These are phyloP conservation scores for Saccharomycopsis crataegensis DNA, from an alignment of 1,139 yeast species.

Conservation along the genomic window DNA sequence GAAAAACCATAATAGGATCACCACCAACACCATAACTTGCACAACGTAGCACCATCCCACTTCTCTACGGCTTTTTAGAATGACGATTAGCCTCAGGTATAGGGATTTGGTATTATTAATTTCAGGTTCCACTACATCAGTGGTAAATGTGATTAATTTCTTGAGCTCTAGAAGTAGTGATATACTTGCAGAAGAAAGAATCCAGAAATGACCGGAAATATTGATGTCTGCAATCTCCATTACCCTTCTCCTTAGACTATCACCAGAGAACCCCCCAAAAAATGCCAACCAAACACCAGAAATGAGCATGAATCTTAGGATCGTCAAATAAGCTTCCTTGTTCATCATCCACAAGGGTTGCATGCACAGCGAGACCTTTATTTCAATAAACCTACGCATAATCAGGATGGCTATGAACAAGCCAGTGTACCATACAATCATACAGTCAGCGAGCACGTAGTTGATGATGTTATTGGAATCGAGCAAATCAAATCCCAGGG, in stretches of 20 bases:
- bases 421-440: slow-evolving; percentile 4
- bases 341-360: background rate
- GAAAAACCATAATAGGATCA: slow-evolving; percentile 5
- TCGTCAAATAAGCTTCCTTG: background rate
- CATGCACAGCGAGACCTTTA: background rate
- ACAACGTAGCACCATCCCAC: background rate
- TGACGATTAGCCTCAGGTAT: too few species aligned
- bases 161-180: slow-evolving; percentile 8
- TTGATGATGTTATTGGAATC: slow-evolving; percentile 8
- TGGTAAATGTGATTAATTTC: background rate
- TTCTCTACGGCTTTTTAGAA: background rate
- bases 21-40: background rate
- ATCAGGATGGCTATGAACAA: background rate
- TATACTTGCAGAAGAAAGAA: slow-evolving; percentile 8
- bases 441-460: slow-evolving; percentile 9
- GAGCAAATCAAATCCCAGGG: background rate
- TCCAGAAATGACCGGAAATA: slow-evolving; percentile 14
- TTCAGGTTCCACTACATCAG: too few species aligned
- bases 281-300: slow-evolving; percentile 1
- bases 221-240: background rate
- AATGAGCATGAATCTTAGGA: background rate
- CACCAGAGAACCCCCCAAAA: slow-evolving; percentile 11
- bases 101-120: too few species aligned
- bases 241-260: background rate
- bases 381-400: background rate